Evolutionary conservation across 2,329 filamentous ascomycete species (phyloP), one percentile per base, ranked within the genome.

Genomic region (Diplodia scrobiculata): DNA sequence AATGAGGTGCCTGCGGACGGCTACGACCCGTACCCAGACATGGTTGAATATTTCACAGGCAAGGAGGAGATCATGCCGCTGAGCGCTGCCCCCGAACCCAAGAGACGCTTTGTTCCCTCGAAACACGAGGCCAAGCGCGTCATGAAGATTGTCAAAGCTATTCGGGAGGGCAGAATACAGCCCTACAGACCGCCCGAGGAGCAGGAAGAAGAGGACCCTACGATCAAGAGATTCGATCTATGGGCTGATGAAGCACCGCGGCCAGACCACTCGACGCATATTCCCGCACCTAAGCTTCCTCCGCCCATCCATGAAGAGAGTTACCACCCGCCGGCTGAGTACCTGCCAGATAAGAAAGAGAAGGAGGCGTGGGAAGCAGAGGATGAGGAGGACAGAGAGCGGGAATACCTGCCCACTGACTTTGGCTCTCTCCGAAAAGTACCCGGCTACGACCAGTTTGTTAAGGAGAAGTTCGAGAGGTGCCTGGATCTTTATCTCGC

Each of bases 81-180:
- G 66, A 97, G 92, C 75, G 89, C 93, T 53, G 95, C 95, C 0
- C 95, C 95, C 6, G 95, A 99, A 76, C 95, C 95, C 0, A 99
- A 99, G 81, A 86, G 95, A 69, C 89, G 95, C 72, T 99, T 98
- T 77, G 82, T 99, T 10, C 95, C 96, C 6, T 98, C 94, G 54
- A 98, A 97, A 79, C 92, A 99, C 77, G 95, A 99, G 79, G 90
- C 91, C 36, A 97, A 97, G 82, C 87, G 93, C 66, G 87, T 99
- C 62, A 97, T 97, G 87, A 98, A 99, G 81, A 88, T 99, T 73
- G 95, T 98, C 64, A 92, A 91, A 74, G 95, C 95, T 45, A 99
- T 99, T 71, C 88, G 90, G 70, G 94, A 98, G 79, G 95, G 96
- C 41, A 88, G 92, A 59, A 98, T 99, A 71, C 81, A 96, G 73